Evolutionary conservation across 2,329 filamentous ascomycete genomes (phyloP).

Genomic region (Eutypa lata): DNA sequence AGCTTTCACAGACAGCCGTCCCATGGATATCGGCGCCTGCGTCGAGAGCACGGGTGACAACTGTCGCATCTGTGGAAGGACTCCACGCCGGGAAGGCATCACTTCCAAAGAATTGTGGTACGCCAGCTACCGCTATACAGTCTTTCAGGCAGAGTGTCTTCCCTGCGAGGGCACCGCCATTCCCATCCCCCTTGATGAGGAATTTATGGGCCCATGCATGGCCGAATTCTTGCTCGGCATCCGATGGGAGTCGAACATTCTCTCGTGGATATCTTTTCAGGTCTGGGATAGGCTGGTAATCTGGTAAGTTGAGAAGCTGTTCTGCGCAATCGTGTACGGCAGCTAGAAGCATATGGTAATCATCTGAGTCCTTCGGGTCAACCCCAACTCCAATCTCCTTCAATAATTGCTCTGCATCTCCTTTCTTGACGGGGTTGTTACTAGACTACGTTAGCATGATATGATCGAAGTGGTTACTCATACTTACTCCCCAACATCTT

Average conservation of each 20-base stretch:
- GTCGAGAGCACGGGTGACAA: conserved; percentile 48
- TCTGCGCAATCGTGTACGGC: conserved; percentile 51
- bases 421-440: conserved; percentile 37
- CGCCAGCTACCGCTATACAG: conserved; percentile 50
- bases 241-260: conserved; percentile 36
- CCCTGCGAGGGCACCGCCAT: conserved; percentile 27
- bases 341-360: conserved; percentile 46
- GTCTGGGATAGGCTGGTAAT: conserved; percentile 43
- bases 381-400: conserved; percentile 34
- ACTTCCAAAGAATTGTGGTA: conserved; percentile 51
- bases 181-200: conserved; percentile 35
- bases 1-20: conserved; percentile 52
- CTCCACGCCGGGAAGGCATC: conserved; percentile 48
- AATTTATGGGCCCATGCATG: conserved; percentile 51
- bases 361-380: conserved; percentile 33
- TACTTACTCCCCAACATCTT: conserved; percentile 32
- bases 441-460: conserved; percentile 14
- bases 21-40: conserved; percentile 49
- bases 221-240: conserved; percentile 41
- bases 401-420: conserved; percentile 35
- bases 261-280: conserved; percentile 41
- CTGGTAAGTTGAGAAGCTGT: conserved; percentile 38
- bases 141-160: conserved; percentile 53
- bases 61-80: conserved; percentile 49
- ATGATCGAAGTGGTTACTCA: not conserved